Conservation (phyloP, 495 filamentous ascomycete genomes). For the Aspergillus nanangensis region DNA sequence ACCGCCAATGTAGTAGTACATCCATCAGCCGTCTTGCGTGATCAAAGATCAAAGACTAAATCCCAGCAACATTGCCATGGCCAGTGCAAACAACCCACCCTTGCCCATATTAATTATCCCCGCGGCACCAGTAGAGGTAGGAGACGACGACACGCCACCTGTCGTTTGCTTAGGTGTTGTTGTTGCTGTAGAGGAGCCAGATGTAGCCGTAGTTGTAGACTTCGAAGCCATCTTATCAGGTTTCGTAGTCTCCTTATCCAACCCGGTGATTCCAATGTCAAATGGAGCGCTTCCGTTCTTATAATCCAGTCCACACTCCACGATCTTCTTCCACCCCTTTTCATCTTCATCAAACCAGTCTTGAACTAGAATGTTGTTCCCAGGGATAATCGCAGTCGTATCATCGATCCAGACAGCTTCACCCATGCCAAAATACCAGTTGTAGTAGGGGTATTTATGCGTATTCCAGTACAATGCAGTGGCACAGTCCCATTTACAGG, state of each 20-base stretch:
- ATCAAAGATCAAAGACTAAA: background rate
- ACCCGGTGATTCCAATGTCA: background rate
- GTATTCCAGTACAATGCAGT: conserved; percentile 1
- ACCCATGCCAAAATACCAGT: conserved; percentile 1
- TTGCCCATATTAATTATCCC: background rate
- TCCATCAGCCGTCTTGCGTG: too few species aligned
- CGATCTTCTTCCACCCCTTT: background rate
- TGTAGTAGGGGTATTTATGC: background rate
- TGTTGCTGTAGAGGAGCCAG: background rate
- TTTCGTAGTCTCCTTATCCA: too few species aligned
- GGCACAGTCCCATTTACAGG: background rate
- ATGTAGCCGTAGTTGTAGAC: background rate
- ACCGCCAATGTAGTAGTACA: too few species aligned
- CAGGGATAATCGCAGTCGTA: background rate
- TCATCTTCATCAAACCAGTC: background rate
- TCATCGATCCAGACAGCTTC: background rate
- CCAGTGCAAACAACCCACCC: background rate
- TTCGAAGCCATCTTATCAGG: background rate
- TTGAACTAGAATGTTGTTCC: background rate
- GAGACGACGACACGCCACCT: background rate
- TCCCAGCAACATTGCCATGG: background rate
- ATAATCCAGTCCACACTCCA: background rate
- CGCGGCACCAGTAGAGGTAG: background rate
- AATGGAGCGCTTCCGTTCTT: conserved; percentile 1
- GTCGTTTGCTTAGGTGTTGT: background rate